Evolutionary conservation across 768 basidiomycete genomes (phyloP), one percentile per base, ranked within the genome.

Genomic region (Mrakia frigida): DNA sequence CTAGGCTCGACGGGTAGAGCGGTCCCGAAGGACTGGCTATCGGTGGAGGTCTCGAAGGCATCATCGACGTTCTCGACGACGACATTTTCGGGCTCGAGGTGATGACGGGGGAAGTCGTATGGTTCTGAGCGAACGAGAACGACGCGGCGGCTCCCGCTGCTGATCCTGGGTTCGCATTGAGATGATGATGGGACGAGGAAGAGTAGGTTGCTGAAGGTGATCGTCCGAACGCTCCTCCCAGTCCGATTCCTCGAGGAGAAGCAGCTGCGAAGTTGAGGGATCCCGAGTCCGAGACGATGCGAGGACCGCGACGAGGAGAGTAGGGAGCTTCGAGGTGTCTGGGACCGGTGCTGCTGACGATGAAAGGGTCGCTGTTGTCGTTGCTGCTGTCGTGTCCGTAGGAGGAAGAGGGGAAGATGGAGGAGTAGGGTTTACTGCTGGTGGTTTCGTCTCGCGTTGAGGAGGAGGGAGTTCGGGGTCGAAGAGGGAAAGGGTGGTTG

Each of bases 1-100:
- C 61, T 7, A 74, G 73, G 13, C 43, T 60, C 11, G 73, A 74
- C 2, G 73, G 73, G 61, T 74, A 35, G 46, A 67, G 41, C 3
- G 41, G 43, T 18, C 63, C n/a, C 9, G n/a, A 31, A 1, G 73
- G 41, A 10, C 61, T 63, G 4, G 41, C 41, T 25, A 46, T 23
- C 10, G 60, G 16, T 23, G 63, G 73, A 23, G n/a, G 31, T n/a
- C 60, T 59, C 16, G 59, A 39, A 21, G 72, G n/a, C 14, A 23
- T 28, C 28, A 74, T 74, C 73, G 73, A 63, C 18, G 73, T 74
- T 16, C 73, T 41, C 16, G 73, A 61, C 16, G 73, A 74, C 63
- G 73, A 74, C 60, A 74, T 74, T 46, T 74, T 67, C 10, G 73
- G 73, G 28, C 41, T 43, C 28, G 73, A 61, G n/a, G 59, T 63